Evolutionary conservation across 805 yeast genomes (phyloP).

Genomic region (Zygosaccharomyces bailii): DNA sequence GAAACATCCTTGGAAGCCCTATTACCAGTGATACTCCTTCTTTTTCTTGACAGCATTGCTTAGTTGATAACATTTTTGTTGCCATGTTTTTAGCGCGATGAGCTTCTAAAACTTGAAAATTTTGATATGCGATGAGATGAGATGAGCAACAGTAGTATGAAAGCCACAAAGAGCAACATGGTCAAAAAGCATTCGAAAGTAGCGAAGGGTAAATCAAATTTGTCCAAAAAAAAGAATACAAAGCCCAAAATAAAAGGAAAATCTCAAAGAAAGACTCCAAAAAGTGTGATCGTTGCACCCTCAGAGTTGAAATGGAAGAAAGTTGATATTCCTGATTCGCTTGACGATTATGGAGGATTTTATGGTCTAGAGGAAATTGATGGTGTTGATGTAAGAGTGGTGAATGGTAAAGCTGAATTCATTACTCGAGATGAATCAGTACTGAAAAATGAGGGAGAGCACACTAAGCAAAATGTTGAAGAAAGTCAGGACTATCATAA

Average conservation of each 20-base stretch:
- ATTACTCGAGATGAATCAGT: conserved; percentile 39
- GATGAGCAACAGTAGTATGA: background rate
- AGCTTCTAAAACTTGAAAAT: conserved; percentile 7
- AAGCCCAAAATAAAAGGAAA: background rate
- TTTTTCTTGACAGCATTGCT: conserved; percentile 28
- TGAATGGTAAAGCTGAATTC: conserved; percentile 65
- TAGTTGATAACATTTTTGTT: background rate
- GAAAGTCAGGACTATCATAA: conserved; percentile 29
- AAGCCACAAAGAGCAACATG: conserved; percentile 5
- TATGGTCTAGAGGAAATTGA: conserved; percentile 92
- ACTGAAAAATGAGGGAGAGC: conserved; percentile 15
- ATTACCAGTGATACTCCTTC: conserved; percentile 37
- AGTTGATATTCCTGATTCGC: conserved; percentile 76
- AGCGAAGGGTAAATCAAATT: background rate
- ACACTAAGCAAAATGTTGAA: conserved; percentile 19
- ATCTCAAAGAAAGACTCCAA: background rate
- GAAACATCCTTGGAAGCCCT: conserved; percentile 30
- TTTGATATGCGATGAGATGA: conserved; percentile 25
- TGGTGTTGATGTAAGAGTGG: conserved; percentile 79
- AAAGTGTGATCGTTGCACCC: conserved; percentile 40
- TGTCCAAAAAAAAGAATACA: background rate
- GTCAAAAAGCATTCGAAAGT: conserved; percentile 1
- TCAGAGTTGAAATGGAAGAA: conserved; percentile 69
- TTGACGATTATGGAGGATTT: conserved; percentile 86
- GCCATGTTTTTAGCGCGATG: conserved; percentile 2